These are phyloP conservation scores for Tulasnella sp. DNA, from an alignment of 768 basidiomycete genomes.

Conservation along the genomic window DNA sequence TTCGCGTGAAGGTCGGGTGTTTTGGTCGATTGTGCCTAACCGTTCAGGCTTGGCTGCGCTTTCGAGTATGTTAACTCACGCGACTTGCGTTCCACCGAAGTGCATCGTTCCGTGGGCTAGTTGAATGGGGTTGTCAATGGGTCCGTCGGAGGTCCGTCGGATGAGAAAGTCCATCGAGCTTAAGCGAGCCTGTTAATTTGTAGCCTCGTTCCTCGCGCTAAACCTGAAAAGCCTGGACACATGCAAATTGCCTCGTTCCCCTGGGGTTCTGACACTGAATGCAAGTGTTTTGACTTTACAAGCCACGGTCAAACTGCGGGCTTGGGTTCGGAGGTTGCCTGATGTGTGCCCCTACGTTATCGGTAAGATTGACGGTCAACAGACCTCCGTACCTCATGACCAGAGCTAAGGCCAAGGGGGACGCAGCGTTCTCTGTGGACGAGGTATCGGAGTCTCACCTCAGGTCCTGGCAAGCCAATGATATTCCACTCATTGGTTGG, in stretches of 20 bases:
- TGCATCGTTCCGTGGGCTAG: not conserved
- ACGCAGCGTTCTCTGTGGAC: too few species aligned
- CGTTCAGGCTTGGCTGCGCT: not conserved
- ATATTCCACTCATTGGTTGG: too few species aligned
- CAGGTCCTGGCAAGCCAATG: too few species aligned
- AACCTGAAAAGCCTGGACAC: not conserved
- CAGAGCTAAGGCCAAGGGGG: too few species aligned
- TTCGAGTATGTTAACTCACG: not conserved
- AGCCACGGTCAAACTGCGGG: not conserved
- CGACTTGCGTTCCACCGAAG: not conserved
- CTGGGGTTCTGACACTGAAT: not conserved
- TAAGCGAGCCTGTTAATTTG: not conserved
- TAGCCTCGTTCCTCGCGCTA: not conserved
- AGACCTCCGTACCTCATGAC: too few species aligned
- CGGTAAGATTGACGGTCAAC: not conserved
- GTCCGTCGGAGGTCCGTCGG: constrained; percentile 3
- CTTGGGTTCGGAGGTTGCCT: not conserved
- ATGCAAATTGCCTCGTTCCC: not conserved
- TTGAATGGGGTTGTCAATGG: not conserved
- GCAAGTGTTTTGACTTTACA: not conserved
- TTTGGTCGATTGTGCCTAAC: not conserved
- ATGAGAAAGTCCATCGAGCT: not conserved
- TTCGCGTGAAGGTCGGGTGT: not conserved
- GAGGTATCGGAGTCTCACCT: too few species aligned
- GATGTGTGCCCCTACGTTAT: not conserved